A percentile compares a stretch with the other conserved stretches of the same genome.
Conservation (phyloP, 176 grass and related monocot genomes). For the Guadua angustifolia region DNA sequence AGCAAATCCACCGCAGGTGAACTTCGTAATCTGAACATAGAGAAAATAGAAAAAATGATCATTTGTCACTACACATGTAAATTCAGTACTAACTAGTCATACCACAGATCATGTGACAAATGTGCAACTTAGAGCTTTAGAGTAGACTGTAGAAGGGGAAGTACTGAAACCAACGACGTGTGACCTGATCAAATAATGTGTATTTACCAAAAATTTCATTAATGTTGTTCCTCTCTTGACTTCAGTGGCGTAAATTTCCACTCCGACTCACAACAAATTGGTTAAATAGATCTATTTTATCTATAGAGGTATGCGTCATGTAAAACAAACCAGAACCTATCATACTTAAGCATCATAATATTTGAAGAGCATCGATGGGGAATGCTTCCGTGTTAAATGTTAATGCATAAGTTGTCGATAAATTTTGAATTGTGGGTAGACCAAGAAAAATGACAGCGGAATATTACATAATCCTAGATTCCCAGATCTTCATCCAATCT, state of each 20-base stretch:
- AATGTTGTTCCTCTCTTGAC: background rate
- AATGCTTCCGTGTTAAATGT: background rate
- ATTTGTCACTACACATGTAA: constrained; percentile 1
- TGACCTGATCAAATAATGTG: background rate
- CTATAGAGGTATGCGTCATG: background rate
- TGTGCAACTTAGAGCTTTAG: background rate
- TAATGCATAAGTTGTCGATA: background rate
- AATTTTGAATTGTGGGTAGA: background rate
- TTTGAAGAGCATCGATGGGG: background rate
- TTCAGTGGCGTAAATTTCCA: background rate
- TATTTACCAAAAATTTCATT: background rate
- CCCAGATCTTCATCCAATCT: background rate
- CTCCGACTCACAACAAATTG: too few relatives aligned
- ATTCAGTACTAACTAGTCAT: background rate
- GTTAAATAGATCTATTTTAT: background rate
- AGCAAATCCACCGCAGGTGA: constrained; percentile 66
- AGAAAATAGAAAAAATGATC: background rate
- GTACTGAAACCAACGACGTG: background rate
- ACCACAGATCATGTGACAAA: background rate
- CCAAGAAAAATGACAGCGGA: background rate
- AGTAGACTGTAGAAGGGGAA: background rate
- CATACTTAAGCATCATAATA: background rate
- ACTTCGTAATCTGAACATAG: constrained; percentile 60
- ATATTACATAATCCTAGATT: constrained; percentile 1
- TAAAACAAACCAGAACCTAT: background rate